Base-by-base conservation (phyloP, 768 basidiomycete species). In the Cytidiella melzeri region DNA sequence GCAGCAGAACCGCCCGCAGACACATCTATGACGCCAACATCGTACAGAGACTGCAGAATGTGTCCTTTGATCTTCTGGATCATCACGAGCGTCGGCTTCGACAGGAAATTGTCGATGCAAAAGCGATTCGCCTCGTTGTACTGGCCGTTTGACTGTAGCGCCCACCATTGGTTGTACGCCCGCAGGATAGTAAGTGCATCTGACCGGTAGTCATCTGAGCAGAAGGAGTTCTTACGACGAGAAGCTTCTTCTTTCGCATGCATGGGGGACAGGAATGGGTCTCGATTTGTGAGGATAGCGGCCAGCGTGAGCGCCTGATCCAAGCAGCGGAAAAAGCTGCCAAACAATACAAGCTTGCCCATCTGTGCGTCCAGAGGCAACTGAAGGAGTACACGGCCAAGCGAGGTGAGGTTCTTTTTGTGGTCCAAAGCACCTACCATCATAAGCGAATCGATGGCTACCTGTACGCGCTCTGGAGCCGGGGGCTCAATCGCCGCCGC, bases 291-390 rank as follows among this genome's bases (percentile, higher is more conserved):
- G 56, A 96, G 69, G 57, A 96, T 84, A 5, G 92, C 91, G n/a
- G 94, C 93, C 42, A 96, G 76, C 4, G 92, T 90, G 53, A 97
- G 66, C 0, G 90, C 88, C 44, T 83, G 79, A 63, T 93, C 88
- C 37, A 97, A 73, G 66, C 93, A 96, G 51, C 87, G 81, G 81
- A 95, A 95, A 73, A 96, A 89, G 60, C 83, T 81, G 15, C 94
- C 94, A 64, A 84, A 92, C 3, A 97, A 74, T 45, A 92, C 86
- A 43, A 97, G 72, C 49, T 92, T 83, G 44, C 92, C 94, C 69
- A 97, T 81, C 51, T 90, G 87, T 1, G 81, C 89, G 45, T 96
- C 92, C 36, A 96, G 82, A 3, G 94, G 94, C 0, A 96, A 69
- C 60, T 93, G 87, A 11, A 94, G 78, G 20, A 97, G 76, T 12